A percentile compares a stretch with the other conserved stretches of the same genome.
These are phyloP conservation scores for Kernera saxatilis DNA, from an alignment of 345 rosid genomes.

Conservation along the genomic window DNA sequence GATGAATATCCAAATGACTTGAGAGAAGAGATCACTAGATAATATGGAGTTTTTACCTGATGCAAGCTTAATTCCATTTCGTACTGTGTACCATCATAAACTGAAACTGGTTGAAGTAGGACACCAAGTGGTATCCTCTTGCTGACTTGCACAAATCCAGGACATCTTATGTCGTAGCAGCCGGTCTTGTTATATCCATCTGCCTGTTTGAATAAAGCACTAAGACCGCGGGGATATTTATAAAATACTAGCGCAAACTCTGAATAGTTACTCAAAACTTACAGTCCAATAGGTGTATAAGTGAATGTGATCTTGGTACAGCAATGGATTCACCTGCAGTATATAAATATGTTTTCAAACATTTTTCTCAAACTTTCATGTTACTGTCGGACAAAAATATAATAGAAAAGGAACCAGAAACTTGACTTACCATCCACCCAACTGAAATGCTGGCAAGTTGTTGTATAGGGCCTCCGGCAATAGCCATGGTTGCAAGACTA, in stretches of 20 bases:
- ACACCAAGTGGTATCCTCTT: constrained; percentile 21
- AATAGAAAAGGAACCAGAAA: neutral
- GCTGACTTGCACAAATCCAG: constrained; percentile 32
- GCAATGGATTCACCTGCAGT: constrained; percentile 14
- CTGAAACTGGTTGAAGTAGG: constrained; percentile 14
- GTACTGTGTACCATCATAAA: constrained; percentile 5
- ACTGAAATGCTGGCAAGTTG: constrained; percentile 17
- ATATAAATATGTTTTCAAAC: neutral
- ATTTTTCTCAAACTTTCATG: neutral
- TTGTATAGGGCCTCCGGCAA: neutral
- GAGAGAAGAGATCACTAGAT: neutral
- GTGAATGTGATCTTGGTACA: constrained; percentile 21
- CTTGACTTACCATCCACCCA: constrained; percentile 27
- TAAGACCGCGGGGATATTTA: neutral
- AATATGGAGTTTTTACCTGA: constrained; percentile 6
- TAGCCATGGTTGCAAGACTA: constrained; percentile 19
- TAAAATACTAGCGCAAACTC: neutral
- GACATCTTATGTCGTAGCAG: constrained; percentile 17
- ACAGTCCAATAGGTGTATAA: constrained; percentile 27
- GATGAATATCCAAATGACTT: constrained; percentile 1
- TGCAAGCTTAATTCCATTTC: constrained; percentile 10
- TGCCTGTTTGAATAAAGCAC: constrained; percentile 10
- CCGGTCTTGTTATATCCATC: constrained; percentile 25
- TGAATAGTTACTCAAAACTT: constrained; percentile 8
- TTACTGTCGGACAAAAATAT: neutral